These are phyloP conservation scores for Fraxinus angustifolia DNA, from an alignment of 305 asterid species.

Conservation along the genomic window DNA sequence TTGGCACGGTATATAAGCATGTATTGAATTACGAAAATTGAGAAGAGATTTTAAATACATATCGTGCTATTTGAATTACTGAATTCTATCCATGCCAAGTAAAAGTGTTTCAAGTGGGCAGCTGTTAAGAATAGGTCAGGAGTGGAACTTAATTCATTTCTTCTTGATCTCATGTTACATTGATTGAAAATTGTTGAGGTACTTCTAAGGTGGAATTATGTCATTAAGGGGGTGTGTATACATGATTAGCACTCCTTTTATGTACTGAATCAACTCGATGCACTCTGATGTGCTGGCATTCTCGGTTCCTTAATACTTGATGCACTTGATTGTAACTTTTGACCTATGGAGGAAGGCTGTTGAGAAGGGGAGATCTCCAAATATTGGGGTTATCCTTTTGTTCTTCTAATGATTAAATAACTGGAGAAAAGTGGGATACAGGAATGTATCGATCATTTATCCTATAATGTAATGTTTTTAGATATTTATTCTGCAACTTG, in stretches of 20 bases:
- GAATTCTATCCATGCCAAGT: not conserved
- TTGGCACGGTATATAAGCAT: not conserved
- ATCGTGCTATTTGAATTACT: not conserved
- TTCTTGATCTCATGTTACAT: not conserved
- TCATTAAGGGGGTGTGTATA: not conserved
- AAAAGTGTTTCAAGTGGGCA: not conserved
- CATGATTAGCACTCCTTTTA: not conserved
- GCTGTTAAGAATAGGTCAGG: not conserved
- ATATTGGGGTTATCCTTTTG: not conserved
- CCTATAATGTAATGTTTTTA: not conserved
- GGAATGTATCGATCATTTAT: not conserved
- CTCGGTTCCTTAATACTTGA: conserved; percentile 4
- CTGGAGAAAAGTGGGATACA: not conserved
- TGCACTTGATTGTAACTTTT: not conserved
- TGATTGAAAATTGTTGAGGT: not conserved
- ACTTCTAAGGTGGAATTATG: not conserved
- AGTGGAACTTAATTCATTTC: not conserved
- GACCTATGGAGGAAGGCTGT: not conserved
- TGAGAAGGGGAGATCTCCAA: not conserved
- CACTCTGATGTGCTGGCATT: not conserved
- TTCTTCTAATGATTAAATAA: not conserved
- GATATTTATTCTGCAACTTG: not conserved
- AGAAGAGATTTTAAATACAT: not conserved
- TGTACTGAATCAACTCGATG: not conserved
- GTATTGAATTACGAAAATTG: not conserved